Evolutionary conservation across 371 early-diverging fungal genomes (phyloP), one percentile per base, ranked within the genome.

Genomic region (Capillidium heterosporum): DNA sequence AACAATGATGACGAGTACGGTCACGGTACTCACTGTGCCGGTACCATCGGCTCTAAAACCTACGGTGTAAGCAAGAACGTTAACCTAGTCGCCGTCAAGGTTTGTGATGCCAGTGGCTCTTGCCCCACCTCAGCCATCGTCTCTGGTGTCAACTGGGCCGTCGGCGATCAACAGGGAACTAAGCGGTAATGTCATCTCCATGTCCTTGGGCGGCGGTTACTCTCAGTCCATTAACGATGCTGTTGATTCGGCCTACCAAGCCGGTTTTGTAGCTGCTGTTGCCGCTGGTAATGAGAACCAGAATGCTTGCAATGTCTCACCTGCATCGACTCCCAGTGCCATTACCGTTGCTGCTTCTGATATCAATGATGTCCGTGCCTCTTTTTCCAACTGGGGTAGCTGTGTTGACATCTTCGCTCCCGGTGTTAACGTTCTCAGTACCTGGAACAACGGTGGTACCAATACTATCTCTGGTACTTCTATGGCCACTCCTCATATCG

Each of bases 81-180:
- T 13, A 72, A 75, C 13, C 71, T 94, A 26, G 81, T 91, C 19
- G 91, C 91, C 5, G 88, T 96, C 65, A 94, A 94, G 75, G 80
- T 80, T 23, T 60, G 81, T 21, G 63, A 66, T 48, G 52, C 59
- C 51, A 46, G 48, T 8, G 71, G 72, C 32, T 56, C 59, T 41
- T 74, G 72, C 1, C 32, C 67, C 28, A 61, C 57, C 46, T 53
- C 57, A 13, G 64, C 56, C 29, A 59, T 73, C 15, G 58, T 72
- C 44, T 44, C 49, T 15, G 73, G 67, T 43, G 60, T 72, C 48
- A 53, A 64, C 21, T 66, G 65, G 64, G n/a, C n/a, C n/a, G n/a
- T n/a, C 63, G 60, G 24, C 54, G 56, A 0, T 32, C 40, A 19
- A 35, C 44, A 39, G 61, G 59, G 26, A 66, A 67, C 50, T 55